Conservation (phyloP, 257 asterid genomes). For the Vinca minor region DNA sequence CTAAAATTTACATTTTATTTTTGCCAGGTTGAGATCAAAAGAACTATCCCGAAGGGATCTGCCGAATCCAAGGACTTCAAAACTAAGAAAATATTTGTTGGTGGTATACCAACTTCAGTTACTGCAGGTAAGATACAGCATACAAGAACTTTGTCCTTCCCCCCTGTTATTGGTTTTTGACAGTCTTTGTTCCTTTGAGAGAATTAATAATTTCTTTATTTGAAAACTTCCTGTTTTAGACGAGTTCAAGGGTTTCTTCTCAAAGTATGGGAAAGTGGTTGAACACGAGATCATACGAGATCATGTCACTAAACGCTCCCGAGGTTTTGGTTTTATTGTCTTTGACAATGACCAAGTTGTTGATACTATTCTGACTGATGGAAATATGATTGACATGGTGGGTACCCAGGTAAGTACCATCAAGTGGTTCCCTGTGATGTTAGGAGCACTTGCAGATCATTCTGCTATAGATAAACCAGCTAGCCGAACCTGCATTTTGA, state of each 20-base stretch:
- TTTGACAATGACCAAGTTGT: constrained; percentile 83
- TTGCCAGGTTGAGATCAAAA: constrained; percentile 86
- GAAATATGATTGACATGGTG: constrained; percentile 88
- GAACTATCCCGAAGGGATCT: constrained; percentile 87
- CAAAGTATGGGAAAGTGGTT: constrained; percentile 67
- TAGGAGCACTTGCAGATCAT: constrained; percentile 12
- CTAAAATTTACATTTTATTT: neutral
- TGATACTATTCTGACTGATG: constrained; percentile 61
- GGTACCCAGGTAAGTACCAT: constrained; percentile 68
- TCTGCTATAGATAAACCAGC: constrained; percentile 9
- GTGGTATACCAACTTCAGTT: constrained; percentile 79
- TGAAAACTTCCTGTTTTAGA: constrained; percentile 29
- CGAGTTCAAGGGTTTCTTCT: constrained; percentile 74
- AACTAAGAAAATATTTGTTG: constrained; percentile 84
- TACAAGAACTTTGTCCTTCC: neutral
- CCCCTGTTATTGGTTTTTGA: neutral
- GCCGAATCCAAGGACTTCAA: constrained; percentile 80
- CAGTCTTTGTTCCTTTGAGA: neutral
- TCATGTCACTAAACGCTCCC: constrained; percentile 77
- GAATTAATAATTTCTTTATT: neutral
- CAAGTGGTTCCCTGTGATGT: constrained; percentile 5
- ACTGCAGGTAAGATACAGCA: constrained; percentile 48
- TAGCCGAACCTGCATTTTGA: neutral
- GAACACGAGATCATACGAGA: constrained; percentile 92
- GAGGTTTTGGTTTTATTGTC: constrained; percentile 91